A percentile compares a stretch with the other conserved stretches of the same genome.
phyloP scores from a whole-genome alignment of 352 stramenopile genomes.

The Globisporangium echinulatum region DNA sequence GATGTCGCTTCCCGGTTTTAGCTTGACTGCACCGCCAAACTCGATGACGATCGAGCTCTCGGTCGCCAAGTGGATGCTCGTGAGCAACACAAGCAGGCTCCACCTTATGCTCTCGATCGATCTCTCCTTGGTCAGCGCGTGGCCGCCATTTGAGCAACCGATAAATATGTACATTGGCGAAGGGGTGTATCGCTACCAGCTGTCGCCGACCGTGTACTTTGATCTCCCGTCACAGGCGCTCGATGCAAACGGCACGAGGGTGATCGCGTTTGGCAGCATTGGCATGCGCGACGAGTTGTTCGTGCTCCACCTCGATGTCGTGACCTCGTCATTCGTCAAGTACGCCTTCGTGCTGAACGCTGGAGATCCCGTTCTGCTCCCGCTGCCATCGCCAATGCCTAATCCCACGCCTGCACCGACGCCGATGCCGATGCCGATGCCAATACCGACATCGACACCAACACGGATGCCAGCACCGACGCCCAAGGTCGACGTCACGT shows the following conservation, averaged over 20 bases:
- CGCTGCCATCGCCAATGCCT: background rate
- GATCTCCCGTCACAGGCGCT: too few relatives aligned
- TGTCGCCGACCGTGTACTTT: too few relatives aligned
- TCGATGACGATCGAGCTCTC: background rate
- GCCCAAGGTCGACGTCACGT: background rate
- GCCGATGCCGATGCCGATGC: background rate
- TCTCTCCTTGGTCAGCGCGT: background rate
- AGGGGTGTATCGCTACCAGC: too few relatives aligned
- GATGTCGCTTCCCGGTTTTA: background rate
- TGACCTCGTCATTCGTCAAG: background rate
- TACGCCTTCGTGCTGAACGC: slow-evolving; percentile 6
- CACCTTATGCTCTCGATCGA: background rate
- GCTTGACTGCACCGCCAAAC: background rate
- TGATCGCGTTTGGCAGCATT: background rate
- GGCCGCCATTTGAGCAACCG: background rate
- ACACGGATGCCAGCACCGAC: too few relatives aligned
- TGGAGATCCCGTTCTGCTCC: background rate
- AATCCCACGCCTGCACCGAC: background rate
- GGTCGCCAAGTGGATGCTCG: background rate
- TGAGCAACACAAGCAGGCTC: background rate
- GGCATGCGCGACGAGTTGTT: slow-evolving; percentile 4
- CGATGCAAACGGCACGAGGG: background rate
- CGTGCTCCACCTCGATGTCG: background rate
- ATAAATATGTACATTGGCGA: too few relatives aligned
- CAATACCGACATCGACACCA: background rate